Evolutionary conservation across 2,329 filamentous ascomycete species (phyloP), one percentile per base, ranked within the genome.

Genomic region (Pseudopithomyces chartarum): DNA sequence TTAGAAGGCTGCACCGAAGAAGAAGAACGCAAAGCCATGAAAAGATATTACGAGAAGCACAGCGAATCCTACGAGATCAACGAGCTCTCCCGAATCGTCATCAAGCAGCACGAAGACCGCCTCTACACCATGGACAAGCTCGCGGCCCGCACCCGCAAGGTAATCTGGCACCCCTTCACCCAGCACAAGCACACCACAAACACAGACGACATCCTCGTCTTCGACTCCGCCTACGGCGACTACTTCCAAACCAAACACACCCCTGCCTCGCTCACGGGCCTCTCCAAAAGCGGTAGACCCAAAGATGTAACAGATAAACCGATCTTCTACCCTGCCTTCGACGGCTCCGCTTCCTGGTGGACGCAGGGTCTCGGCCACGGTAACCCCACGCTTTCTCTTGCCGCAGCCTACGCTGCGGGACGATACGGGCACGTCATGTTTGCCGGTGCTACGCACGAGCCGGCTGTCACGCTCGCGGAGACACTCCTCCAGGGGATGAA

Each of bases 371-470:
- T 96, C 0, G 91, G 92, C 1, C 92, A 96, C 62, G 89, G 87
- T 6, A 92, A 91, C 64, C 85, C 90, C 0, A 78, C 82, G 0
- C 80, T 96, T 1, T 85, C 90, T 0, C 82, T 95, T 1, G 87
- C 90, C 0, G 90, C 91, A 1, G 90, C 91, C 0, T 88, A 95
- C 68, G 91, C 92, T 0, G 90, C 91, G 1, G 91, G 91, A 7
- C 84, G 91, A 26, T 96, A 95, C 67, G 91, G 91, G 0, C 91
- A 96, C 73, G 90, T 95, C 63, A 95, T 96, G 89, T 95, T 96
- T 67, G 90, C 90, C 0, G 87, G 87, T 8, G 86, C 89, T 0
- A 83, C 93, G n/a, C 90, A 96, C 63, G 84, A 91, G 65, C 91
- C 92, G 0, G 91, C 90, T 0, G 76, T 95, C 0, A 79, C 81